Base-by-base conservation (phyloP, 1,284 basidiomycete genomes). In the Pyrrhoderma noxium region DNA sequence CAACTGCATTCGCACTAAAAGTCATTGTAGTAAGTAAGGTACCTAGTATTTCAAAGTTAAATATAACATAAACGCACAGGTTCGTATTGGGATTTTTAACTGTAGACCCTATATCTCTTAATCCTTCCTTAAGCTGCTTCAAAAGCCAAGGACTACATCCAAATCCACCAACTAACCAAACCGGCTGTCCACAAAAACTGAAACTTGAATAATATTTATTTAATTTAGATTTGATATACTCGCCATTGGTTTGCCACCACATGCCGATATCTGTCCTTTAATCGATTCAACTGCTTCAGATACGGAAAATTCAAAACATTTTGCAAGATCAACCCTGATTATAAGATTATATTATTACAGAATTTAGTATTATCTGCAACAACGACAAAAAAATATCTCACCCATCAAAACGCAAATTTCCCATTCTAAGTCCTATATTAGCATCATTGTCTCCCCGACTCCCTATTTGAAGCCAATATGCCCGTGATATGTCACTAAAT, bases 71-170 rank as follows among this genome's bases (percentile, higher is more conserved):
- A 55, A 68, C 62, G 63, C 60, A 87, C 81, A 84, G 86, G 62
- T 87, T 82, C 50, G 76, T 81, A 59, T 88, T 83, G 13, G 85
- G 85, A 46, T 84, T 68, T 62, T 77, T 83, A 55, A 88, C 80
- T 2, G 72, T 72, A 51, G 88, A 71, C 25, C 71, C 69, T 43
- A 74, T 67, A 1, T 74, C 70, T 3, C 67, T 66, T 8, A 87
- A 73, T 19, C 76, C 75, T 53, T 80, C 79, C 67, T 85, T 80
- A 3, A 88, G 70, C 61, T 88, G 84, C 25, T 69, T 72, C 63
- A 86, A 86, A 16, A 88, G 68, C 84, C 85, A 88, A 1, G 82
- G 80, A 56, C 82, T 85, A 0, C 85, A 83, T 2, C 85, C 85
- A 57, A 86, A 88, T 37, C 85, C 85, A 61, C 85, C 85, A 3